Percentiles rank a stretch among this genome's conserved stretches.
Conservation (phyloP, 495 filamentous ascomycete genomes). For the Neurospora sp. region DNA sequence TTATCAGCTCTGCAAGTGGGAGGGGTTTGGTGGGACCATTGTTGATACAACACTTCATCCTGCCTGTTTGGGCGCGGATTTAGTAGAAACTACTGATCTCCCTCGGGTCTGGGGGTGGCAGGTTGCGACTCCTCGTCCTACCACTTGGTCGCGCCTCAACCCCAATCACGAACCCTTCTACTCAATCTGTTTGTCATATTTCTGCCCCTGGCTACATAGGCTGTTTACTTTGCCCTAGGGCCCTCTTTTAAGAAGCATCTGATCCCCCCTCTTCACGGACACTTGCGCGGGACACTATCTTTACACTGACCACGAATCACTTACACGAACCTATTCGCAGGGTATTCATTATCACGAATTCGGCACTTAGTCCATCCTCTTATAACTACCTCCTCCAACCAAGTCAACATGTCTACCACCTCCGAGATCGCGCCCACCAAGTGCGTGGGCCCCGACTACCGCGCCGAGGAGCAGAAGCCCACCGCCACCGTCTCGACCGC, state of each 20-base stretch:
- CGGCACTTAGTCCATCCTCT: not conserved
- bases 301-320: not conserved
- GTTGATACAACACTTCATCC: not conserved
- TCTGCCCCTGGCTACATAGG: not conserved
- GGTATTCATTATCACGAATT: not conserved
- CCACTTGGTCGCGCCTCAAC: not conserved
- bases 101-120: not conserved
- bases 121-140: not conserved
- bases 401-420: constrained; percentile 1
- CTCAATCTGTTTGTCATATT: not conserved
- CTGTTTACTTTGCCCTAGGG: not conserved
- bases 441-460: constrained; percentile 71
- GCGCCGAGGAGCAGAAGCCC: constrained; percentile 66
- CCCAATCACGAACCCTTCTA: not conserved
- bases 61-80: not conserved
- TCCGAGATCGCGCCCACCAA: constrained; percentile 47
- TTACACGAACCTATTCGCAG: not conserved
- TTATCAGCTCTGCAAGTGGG: not conserved
- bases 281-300: not conserved
- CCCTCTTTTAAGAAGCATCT: not conserved
- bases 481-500: constrained; percentile 80
- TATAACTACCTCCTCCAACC: not conserved
- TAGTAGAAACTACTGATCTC: not conserved
- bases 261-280: not conserved
- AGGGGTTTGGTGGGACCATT: not conserved